phyloP scores from a whole-genome alignment of 495 filamentous ascomycete genomes.

The Hypoxylon fuscum region DNA sequence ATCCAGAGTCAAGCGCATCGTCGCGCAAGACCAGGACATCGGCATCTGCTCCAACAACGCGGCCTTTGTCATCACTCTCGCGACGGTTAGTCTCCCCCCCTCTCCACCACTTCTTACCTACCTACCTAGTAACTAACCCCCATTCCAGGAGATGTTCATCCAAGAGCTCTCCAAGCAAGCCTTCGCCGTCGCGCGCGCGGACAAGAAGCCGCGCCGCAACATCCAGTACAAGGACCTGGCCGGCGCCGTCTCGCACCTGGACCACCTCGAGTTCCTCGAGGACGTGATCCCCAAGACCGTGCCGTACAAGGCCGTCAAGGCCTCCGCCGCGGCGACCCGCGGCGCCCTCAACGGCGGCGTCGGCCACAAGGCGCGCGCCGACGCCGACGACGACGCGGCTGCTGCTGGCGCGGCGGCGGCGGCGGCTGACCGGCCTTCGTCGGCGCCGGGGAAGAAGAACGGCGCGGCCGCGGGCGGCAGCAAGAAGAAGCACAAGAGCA shows the following conservation, averaged over 20 bases:
- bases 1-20: conserved; percentile 92
- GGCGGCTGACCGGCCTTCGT: too few relatives aligned
- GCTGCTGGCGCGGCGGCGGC: too few relatives aligned
- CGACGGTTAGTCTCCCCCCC: conserved; percentile 66
- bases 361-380: too few relatives aligned
- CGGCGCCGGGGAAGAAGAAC: neutral
- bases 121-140: conserved; percentile 8
- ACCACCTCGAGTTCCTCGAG: conserved; percentile 94
- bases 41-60: conserved; percentile 86
- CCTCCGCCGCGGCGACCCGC: conserved; percentile 52
- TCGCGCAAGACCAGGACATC: conserved; percentile 86
- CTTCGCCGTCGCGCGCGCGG: conserved; percentile 86
- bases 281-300: conserved; percentile 89
- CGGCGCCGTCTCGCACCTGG: conserved; percentile 84
- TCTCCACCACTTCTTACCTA: neutral
- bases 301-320: conserved; percentile 81
- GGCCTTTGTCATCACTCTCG: conserved; percentile 92
- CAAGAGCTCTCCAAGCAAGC: conserved; percentile 87
- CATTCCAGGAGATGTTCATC: conserved; percentile 91
- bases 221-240: conserved; percentile 97
- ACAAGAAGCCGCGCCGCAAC: conserved; percentile 89
- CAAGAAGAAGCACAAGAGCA: conserved; percentile 43
- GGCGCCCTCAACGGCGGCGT: conserved; percentile 45
- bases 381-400: too few relatives aligned
- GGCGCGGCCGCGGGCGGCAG: neutral